phyloP scores from a whole-genome alignment of 2,329 filamentous ascomycete species.

The Fusarium compactum region DNA sequence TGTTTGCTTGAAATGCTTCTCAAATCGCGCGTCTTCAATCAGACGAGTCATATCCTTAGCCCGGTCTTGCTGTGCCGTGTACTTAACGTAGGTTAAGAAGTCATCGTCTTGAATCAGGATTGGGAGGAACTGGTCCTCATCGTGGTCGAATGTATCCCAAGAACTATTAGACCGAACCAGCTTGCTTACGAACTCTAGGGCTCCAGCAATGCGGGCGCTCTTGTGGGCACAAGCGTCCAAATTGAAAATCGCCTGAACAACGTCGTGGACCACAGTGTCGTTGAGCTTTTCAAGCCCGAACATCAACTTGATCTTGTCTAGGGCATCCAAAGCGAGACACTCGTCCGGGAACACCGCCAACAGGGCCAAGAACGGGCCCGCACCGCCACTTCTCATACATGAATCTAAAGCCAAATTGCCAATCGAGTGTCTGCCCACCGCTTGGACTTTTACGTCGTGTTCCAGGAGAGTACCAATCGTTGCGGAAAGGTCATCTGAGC shows the following conservation, averaged over 20 bases:
- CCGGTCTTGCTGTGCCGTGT: neutral
- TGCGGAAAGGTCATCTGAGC: neutral
- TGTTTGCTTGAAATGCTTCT: neutral
- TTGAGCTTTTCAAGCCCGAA: neutral
- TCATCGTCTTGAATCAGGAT: neutral
- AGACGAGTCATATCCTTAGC: neutral
- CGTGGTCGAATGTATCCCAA: neutral
- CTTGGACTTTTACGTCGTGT: accelerated
- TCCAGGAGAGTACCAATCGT: neutral
- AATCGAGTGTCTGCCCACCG: neutral
- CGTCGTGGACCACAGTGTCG: neutral
- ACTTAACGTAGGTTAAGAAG: neutral
- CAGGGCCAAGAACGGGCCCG: neutral
- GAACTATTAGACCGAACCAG: neutral
- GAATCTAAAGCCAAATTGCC: neutral
- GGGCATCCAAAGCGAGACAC: neutral
- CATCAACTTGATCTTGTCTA: neutral
- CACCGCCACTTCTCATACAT: accelerated
- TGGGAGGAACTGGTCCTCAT: neutral
- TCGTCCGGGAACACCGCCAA: neutral
- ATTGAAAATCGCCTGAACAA: neutral
- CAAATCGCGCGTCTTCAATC: neutral
- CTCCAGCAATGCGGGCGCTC: accelerated
- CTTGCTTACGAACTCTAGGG: accelerated
- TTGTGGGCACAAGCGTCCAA: neutral